Base-by-base conservation (phyloP, 2,329 filamentous ascomycete genomes). In the Capronia coronata region DNA sequence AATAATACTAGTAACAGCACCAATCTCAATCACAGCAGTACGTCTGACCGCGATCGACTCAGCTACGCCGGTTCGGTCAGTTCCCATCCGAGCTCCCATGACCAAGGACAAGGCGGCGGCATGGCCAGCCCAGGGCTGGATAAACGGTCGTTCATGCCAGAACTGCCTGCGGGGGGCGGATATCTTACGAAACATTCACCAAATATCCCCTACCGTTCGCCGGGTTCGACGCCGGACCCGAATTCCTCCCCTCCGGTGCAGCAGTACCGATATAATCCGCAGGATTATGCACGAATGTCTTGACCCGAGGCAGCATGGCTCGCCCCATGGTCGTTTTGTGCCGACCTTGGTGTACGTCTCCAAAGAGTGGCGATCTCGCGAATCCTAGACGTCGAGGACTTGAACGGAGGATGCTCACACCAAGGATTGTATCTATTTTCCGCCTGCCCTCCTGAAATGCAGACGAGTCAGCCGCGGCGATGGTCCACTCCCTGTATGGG, bases 241-340 rank as follows among this genome's bases (percentile, higher is more conserved):
- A 55, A 43, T 41, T 43, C 45, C 30, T 35, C 38, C 14, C 44
- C 37, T 10, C 18, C 40, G 41, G 3, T 37, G 34, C 48, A 51
- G 41, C 49, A 52, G 40, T 54, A 52, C 29, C 46, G 52, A 29
- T 57, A 57, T 48, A 55, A 55, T 29, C 55, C 55, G 7, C 49
- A 48, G 30, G 55, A 57, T 27, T 57, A 55, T 43, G 55, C 46
- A 2, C 42, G 53, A 3, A 48, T 52, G 46, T 52, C 53, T 3
- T 41, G 38, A 41, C 7, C 29, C 29, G 29, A 11, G n/a, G 11
- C 29, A 7, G 13, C 29, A 32, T 3, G n/a, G 7, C 7, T 32
- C n/a, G 29, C 29, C 3, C 29, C 7, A 32, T 9, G 7, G n/a
- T n/a, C n/a, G n/a, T n/a, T n/a, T n/a, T n/a, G n/a, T n/a, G n/a